phyloP scores from a whole-genome alignment of 257 asterid species.

The Thymus quinquecostatus region DNA sequence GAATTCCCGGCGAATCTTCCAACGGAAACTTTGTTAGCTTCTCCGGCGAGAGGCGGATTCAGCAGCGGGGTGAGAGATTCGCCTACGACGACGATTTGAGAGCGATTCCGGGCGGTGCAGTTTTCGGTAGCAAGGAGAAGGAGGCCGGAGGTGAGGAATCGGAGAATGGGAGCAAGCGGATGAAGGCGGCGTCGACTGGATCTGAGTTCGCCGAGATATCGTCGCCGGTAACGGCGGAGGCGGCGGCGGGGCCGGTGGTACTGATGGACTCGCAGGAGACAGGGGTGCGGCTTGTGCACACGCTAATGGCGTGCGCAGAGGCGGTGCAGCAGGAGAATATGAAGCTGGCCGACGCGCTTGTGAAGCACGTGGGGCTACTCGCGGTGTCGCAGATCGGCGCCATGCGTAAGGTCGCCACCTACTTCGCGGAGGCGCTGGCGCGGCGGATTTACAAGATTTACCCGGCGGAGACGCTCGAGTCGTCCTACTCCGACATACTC shows the following conservation, averaged over 20 bases:
- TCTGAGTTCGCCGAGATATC: constrained; percentile 34
- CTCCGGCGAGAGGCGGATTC: constrained; percentile 4
- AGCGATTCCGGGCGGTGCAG: constrained; percentile 79
- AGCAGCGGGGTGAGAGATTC: constrained; percentile 9
- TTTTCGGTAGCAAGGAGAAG: constrained; percentile 32
- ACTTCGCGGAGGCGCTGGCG: constrained; percentile 74
- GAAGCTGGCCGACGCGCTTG: constrained; percentile 65
- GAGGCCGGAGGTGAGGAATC: constrained; percentile 23
- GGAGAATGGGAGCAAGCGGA: constrained; percentile 44
- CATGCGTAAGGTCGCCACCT: constrained; percentile 82
- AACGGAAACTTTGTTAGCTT: constrained; percentile 29
- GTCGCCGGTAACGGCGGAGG: constrained; percentile 27
- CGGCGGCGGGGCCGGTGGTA: constrained; percentile 51
- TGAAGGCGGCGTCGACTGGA: constrained; percentile 40
- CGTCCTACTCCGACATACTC: constrained; percentile 59
- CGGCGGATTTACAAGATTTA: constrained; percentile 67
- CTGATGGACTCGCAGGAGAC: constrained; percentile 81
- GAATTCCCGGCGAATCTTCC: constrained; percentile 36
- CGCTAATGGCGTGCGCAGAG: constrained; percentile 79
- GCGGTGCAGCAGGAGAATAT: constrained; percentile 65
- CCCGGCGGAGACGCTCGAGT: constrained; percentile 57
- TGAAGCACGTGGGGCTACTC: constrained; percentile 62
- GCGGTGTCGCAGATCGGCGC: constrained; percentile 82
- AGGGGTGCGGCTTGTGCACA: constrained; percentile 77
- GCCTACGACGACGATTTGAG: constrained; percentile 71